phyloP scores from a whole-genome alignment of 192 early-diverging fungal species.

The Rhizoclosmatium sp. region DNA sequence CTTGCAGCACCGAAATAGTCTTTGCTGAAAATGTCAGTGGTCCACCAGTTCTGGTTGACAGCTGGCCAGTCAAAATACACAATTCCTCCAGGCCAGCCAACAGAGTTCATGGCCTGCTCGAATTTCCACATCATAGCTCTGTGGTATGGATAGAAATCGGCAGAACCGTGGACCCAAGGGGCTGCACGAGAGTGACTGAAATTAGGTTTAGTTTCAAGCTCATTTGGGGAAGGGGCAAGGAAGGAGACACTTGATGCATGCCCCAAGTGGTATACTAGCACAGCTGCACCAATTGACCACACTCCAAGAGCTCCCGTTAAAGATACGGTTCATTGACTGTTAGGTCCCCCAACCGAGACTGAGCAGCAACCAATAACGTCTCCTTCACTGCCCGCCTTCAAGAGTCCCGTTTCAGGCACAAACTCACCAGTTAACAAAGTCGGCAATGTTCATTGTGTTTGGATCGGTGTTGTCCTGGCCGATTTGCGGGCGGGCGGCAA shows the following conservation, averaged over 20 bases:
- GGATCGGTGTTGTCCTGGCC: background rate
- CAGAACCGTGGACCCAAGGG: constrained; percentile 20
- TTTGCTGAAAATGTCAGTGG: background rate
- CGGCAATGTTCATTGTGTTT: background rate
- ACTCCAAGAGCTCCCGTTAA: background rate
- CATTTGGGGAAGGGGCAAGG: too few species aligned
- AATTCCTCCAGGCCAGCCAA: constrained; percentile 15
- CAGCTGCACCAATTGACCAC: background rate
- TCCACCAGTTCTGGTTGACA: constrained; percentile 27
- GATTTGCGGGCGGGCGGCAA: background rate
- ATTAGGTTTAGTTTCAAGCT: background rate
- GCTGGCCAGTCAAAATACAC: constrained; percentile 31
- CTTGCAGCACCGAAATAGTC: constrained; percentile 3
- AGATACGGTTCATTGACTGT: background rate
- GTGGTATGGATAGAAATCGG: constrained; percentile 29
- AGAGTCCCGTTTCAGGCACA: too few species aligned
- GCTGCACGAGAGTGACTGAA: background rate
- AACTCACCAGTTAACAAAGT: constrained; percentile 19
- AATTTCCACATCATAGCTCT: constrained; percentile 30
- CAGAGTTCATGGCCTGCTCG: constrained; percentile 26
- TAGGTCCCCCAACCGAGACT: too few species aligned
- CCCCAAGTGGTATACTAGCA: background rate
- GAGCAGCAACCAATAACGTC: too few species aligned
- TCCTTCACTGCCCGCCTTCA: too few species aligned
- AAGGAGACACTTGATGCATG: background rate